Base-by-base conservation (phyloP, 2,329 filamentous ascomycete species). In the Penicillium sp. region DNA sequence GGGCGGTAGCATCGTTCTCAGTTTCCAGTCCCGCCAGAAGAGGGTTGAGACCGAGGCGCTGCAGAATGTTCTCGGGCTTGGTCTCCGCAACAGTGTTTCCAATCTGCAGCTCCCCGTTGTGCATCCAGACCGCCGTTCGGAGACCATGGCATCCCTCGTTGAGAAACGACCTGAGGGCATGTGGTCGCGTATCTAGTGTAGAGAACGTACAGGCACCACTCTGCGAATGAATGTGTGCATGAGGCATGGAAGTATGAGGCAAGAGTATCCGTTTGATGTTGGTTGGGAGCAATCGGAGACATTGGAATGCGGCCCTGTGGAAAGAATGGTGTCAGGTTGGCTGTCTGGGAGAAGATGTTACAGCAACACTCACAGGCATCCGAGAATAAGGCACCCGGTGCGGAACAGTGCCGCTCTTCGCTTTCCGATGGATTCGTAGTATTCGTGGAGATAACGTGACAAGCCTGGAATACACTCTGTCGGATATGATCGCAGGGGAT, bases 401-500 rank as follows among this genome's bases (percentile, higher is more conserved):
- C 65, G 62, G 7, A 68, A 50, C 0, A 66, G 38, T 16, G 46
- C 52, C 35, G 67, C 66, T 34, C 57, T 60, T 63, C 63, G 60
- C 32, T 50, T 60, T 41, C 52, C 59, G 2, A 59, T 35, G 0
- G 60, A 59, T 47, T 60, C 55, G 6, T 46, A 23, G 29, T 46
- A 46, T 46, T 46, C 42, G 23, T 54, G 37, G 6, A 69, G 23
- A 21, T 63, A 62, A 4, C 52, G 18, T 1, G 52, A 52, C 41
- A 71, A 21, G 2, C 65, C 66, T 2, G 70, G 69, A 47, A 65
- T 62, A 54, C 68, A 72, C 21, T 65, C 60, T 4, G 63, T 64
- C 25, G 69, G 70, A 60, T 69, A 58, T 1, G 66, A 67, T 18
- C 70, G 69, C 9, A 72, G 65, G 8, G 69, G 69, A 51, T 73